These are phyloP conservation scores for Arabis alpina DNA, from an alignment of 345 rosid genomes.

Conservation along the genomic window DNA sequence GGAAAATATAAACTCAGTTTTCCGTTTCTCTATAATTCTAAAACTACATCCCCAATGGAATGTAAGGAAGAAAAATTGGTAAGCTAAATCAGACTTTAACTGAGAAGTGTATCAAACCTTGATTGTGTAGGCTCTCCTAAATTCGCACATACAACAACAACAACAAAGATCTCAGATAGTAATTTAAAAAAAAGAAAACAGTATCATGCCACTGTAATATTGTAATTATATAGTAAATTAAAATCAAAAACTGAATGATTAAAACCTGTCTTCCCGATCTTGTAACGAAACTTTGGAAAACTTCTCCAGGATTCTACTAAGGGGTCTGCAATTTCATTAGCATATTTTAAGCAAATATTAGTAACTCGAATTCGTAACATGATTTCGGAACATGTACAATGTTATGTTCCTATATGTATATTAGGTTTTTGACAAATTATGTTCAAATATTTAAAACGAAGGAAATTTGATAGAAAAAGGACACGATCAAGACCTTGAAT, in stretches of 20 bases:
- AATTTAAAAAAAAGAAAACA: neutral
- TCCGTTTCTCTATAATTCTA: neutral
- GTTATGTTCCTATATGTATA: neutral
- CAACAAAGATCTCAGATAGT: neutral
- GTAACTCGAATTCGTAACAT: no score
- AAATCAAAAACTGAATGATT: neutral
- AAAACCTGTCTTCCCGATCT: slow-evolving; percentile 34
- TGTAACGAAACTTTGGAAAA: no score
- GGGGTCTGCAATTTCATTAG: no score
- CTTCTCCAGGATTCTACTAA: no score
- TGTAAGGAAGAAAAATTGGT: no score
- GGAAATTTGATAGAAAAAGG: no score
- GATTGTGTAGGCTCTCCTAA: slow-evolving; percentile 25
- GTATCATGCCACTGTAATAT: neutral
- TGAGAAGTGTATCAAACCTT: slow-evolving; percentile 29
- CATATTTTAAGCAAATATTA: no score
- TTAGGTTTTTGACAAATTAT: no score
- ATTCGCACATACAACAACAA: neutral
- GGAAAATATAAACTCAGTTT: neutral
- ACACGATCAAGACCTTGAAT: neutral
- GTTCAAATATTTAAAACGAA: no score
- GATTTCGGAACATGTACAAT: neutral
- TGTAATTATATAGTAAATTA: neutral
- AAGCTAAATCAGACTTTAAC: no score
- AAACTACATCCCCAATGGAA: no score